Evolutionary conservation across 768 basidiomycete species (phyloP), one percentile per base, ranked within the genome.

Genomic region (Macrolepiota dolichaula): DNA sequence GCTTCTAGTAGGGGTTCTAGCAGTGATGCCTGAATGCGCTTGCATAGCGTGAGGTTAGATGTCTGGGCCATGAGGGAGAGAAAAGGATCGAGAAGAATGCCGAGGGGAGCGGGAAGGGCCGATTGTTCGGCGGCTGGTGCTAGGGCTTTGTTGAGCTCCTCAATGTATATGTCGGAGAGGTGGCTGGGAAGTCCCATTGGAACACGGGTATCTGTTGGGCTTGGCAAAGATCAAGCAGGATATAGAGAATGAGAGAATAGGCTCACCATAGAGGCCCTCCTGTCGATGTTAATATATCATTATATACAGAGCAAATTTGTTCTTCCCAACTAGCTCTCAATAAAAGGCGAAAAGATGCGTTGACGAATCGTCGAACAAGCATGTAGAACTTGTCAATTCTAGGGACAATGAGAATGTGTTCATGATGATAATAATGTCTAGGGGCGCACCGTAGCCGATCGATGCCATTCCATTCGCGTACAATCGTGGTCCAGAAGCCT

Each of bases 371-470:
- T 61, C 96, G 83, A 61, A 98, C 86, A 50, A 99, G 88, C 86
- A 98, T 88, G 71, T 96, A 96, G 72, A 92, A 98, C 73, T 99
- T 99, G 81, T 99, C 96, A 72, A 98, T 87, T 66, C 96, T 97
- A 68, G 11, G 27, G 4, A 58, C 4, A 62, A 37, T 60, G 54
- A 62, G 60, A 44, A 47, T 10, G 59, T 44, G 17, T 25, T 36
- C 25, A 57, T n/a, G 40, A 42, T 3, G 44, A 52, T 36, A 27
- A 57, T 36, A 47, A 7, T 7, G 29, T 32, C 29, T 7, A 36
- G 46, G 38, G 6, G 36, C 85, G 64, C 64, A 96, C 96, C 96
- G 79, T 66, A 96, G 75, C 47, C 91, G 82, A 71, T 99, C 96
- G 36, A 99, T 90, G 2, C 93, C 91, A 64, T 81, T 87, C 96